These are phyloP conservation scores for Globisporangium nagaii DNA, from an alignment of 352 stramenopile species.

Conservation along the genomic window DNA sequence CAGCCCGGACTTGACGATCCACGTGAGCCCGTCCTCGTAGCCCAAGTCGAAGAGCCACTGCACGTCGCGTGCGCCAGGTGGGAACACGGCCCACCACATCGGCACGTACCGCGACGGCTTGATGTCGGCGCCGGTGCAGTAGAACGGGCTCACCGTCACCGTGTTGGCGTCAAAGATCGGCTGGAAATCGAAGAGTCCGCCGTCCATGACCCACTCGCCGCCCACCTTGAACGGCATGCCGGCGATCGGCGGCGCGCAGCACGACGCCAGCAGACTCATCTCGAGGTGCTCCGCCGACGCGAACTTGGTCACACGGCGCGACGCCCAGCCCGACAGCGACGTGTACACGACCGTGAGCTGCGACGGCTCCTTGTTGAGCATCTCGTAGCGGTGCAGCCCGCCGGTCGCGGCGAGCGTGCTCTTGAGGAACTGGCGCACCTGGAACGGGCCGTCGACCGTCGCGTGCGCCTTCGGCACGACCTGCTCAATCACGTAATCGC, in stretches of 20 bases:
- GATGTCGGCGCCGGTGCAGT: constrained; percentile 84
- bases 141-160: constrained; percentile 81
- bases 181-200: constrained; percentile 80
- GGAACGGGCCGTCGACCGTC: constrained; percentile 48
- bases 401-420: constrained; percentile 35
- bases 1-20: constrained; percentile 48
- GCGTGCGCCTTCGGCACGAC: constrained; percentile 51
- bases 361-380: constrained; percentile 37
- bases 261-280: constrained; percentile 67
- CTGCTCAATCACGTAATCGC: constrained; percentile 50
- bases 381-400: constrained; percentile 34
- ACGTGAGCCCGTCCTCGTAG: constrained; percentile 74
- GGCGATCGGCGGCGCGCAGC: constrained; percentile 72
- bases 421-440: constrained; percentile 60
- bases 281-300: constrained; percentile 56
- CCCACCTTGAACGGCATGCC: constrained; percentile 80
- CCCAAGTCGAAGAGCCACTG: constrained; percentile 84
- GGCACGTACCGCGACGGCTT: constrained; percentile 88
- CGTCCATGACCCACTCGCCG: constrained; percentile 85
- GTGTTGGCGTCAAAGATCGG: constrained; percentile 67
- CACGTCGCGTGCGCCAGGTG: constrained; percentile 57
- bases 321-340: constrained; percentile 65
- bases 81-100: constrained; percentile 82
- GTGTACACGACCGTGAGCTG: constrained; percentile 67
- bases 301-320: constrained; percentile 63